Conservation (phyloP, 2,329 filamentous ascomycete genomes). For the Lasiodiplodia hormozganensis region DNA sequence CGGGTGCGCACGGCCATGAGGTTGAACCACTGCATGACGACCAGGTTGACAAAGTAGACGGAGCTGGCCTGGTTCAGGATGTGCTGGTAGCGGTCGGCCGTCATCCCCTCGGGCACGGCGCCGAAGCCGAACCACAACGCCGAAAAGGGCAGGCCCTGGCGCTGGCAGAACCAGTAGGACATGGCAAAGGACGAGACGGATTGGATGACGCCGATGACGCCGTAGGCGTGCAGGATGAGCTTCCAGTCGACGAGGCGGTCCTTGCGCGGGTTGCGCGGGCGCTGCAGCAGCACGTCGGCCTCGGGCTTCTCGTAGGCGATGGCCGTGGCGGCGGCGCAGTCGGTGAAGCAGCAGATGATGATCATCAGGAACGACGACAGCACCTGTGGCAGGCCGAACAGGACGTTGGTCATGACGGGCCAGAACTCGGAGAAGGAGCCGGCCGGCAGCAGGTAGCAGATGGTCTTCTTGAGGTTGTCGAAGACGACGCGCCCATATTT, state of each 20-base stretch:
- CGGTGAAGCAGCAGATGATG: conserved; percentile 71
- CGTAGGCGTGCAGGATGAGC: conserved; percentile 76
- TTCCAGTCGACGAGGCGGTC: conserved; percentile 77
- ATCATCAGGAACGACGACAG: conserved; percentile 75
- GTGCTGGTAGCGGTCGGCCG: conserved; percentile 59
- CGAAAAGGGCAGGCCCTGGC: conserved; percentile 69
- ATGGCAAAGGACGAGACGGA: conserved; percentile 52
- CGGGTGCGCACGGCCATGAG: conserved; percentile 71
- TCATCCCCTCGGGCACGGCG: conserved; percentile 53
- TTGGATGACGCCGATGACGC: conserved; percentile 67
- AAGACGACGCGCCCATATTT: conserved; percentile 78
- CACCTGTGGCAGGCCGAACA: conserved; percentile 76
- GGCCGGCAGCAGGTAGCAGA: conserved; percentile 76
- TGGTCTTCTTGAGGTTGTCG: conserved; percentile 79
- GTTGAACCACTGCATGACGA: conserved; percentile 84
- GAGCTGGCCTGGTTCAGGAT: conserved; percentile 71
- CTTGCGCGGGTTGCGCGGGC: conserved; percentile 71
- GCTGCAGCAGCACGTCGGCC: conserved; percentile 73
- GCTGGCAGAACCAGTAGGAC: conserved; percentile 54
- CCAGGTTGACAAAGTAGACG: conserved; percentile 81
- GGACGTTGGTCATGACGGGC: conserved; percentile 76
- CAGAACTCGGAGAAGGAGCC: conserved; percentile 76
- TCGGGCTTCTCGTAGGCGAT: conserved; percentile 80
- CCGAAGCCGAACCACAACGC: conserved; percentile 74
- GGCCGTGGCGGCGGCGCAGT: conserved; percentile 74